Base-by-base conservation (phyloP, 257 asterid species). In the Ballota nigra region DNA sequence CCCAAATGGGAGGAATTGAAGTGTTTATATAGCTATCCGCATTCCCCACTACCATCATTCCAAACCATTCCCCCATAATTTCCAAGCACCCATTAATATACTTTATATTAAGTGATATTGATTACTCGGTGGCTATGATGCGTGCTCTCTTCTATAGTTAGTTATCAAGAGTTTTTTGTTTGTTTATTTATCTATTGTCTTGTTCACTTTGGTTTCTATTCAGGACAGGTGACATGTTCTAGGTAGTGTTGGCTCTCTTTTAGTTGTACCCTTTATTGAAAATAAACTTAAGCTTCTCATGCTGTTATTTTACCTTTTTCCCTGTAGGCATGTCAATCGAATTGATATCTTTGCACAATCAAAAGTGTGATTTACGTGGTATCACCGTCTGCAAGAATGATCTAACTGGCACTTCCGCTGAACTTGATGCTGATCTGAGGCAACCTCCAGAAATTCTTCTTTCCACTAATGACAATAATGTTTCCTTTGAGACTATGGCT, bases 291-390 rank as follows among this genome's bases (percentile, higher is more conserved):
- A 52, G 69, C n/a, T 49, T 56, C 58, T 63, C 51, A 28, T 13
- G 63, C 59, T 69, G 26, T 47, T 77, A 75, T 61, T 67, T 77
- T 12, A 38, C n/a, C 65, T 76, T 63, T 74, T 67, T 43, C 68
- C 59, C 64, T 68, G 66, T 73, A 94, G 99, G 92, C 47, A 67
- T 85, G 78, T 86, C 97, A 15, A 59, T 36, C 47, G 89, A 79
- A 74, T 81, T 94, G 85, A 71, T 78, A 57, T 80, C 91, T 77
- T 78, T 91, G 82, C 88, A 85, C 75, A 75, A 82, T 77, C 86
- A 72, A 73, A 70, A 68, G 61, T 69, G 73, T 79, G 92, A 94
- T 86, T 77, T 91, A 79, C 83, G 81, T 72, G 68, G 83, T 58
- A 83, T 85, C 71, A 85, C 40, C 53, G 78, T 91, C 68, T 69